Evolutionary conservation across 192 early-diverging fungal species (phyloP).

Genomic region (Gigaspora rosea): DNA sequence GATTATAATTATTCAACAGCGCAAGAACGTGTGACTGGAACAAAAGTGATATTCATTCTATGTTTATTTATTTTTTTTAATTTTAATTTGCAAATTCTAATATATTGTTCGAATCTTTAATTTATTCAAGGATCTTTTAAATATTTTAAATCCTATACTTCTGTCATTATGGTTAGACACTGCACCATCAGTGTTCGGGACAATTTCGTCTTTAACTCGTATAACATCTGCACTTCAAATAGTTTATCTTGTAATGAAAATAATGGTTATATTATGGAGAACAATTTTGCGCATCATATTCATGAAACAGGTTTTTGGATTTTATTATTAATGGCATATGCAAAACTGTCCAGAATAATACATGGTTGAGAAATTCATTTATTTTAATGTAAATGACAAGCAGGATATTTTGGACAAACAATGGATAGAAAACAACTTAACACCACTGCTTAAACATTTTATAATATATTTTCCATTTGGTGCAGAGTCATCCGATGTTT

Average conservation of each 20-base stretch:
- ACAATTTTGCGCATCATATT: conserved; percentile 38
- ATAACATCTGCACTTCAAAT: conserved; percentile 63
- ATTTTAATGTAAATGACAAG: background rate
- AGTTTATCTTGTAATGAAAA: conserved; percentile 61
- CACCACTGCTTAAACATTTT: conserved; percentile 67
- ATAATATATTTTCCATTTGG: conserved; percentile 80
- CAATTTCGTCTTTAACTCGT: conserved; percentile 45
- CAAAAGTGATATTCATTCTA: conserved; percentile 28
- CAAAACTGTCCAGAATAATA: too few species aligned
- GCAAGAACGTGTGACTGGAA: conserved; percentile 32
- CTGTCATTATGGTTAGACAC: conserved; percentile 80
- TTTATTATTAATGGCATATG: too few species aligned
- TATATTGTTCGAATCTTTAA: background rate
- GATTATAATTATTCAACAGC: conserved; percentile 30
- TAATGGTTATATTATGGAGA: conserved; percentile 75
- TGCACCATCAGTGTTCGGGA: conserved; percentile 64
- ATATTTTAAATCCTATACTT: conserved; percentile 59
- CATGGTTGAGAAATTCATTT: too few species aligned
- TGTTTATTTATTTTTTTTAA: background rate
- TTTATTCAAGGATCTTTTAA: conserved; percentile 6
- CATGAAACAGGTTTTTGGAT: conserved; percentile 35
- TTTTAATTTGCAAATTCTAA: background rate
- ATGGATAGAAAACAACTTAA: conserved; percentile 56
- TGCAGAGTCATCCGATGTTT: conserved; percentile 57
- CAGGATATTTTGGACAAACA: conserved; percentile 24